phyloP scores from a whole-genome alignment of 2,329 filamentous ascomycete genomes.

The Botrytis hyacinthi region DNA sequence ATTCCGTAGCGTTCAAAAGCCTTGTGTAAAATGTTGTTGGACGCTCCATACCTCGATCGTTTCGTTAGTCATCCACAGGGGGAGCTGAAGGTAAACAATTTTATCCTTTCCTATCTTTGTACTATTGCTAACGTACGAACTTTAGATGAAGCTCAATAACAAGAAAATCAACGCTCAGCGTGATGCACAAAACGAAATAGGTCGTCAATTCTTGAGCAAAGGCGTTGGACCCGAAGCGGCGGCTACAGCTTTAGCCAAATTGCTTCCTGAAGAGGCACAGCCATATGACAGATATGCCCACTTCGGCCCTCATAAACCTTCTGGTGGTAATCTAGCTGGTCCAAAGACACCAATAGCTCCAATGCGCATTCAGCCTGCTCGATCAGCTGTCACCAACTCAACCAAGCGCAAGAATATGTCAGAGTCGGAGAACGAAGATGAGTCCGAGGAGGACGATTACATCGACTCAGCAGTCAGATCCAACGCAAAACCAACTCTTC shows the following conservation, averaged over 20 bases:
- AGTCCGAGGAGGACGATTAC: slow-evolving; percentile 20
- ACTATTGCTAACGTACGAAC: background rate
- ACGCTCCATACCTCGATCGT: slow-evolving; percentile 25
- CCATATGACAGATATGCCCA: background rate
- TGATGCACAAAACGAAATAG: slow-evolving; percentile 32
- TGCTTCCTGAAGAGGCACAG: background rate
- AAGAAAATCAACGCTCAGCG: slow-evolving; percentile 33
- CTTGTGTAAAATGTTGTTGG: slow-evolving; percentile 32
- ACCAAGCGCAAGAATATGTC: background rate
- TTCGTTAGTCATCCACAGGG: slow-evolving; percentile 28
- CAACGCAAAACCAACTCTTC: background rate
- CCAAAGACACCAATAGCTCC: background rate
- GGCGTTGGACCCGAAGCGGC: slow-evolving; percentile 16
- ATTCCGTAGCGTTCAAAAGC: slow-evolving; percentile 28
- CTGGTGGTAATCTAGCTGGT: background rate
- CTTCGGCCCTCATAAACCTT: too few relatives aligned
- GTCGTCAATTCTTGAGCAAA: slow-evolving; percentile 24
- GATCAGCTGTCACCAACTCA: background rate
- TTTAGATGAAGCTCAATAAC: slow-evolving; percentile 32
- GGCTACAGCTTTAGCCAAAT: background rate
- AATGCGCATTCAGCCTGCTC: background rate
- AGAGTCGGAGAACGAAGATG: slow-evolving; percentile 16
- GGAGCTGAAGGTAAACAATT: slow-evolving; percentile 29
- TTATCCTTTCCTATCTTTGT: background rate
- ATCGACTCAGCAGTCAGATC: slow-evolving; percentile 8